A percentile compares a stretch with the other conserved stretches of the same genome.
Evolutionary conservation across 805 yeast species (phyloP).

Genomic region (Metschnikowia baotianmanensis): DNA sequence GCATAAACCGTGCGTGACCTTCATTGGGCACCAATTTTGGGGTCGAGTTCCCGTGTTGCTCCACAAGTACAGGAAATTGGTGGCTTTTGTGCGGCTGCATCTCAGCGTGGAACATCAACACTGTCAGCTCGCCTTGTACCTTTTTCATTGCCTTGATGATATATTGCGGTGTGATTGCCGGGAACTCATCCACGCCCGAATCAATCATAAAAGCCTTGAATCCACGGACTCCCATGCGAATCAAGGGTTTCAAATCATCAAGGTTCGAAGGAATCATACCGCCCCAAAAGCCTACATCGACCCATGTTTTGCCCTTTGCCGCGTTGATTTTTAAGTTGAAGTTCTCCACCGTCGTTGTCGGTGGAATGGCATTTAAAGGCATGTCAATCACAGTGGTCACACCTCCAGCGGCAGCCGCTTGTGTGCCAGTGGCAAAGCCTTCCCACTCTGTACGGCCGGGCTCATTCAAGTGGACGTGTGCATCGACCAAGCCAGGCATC

Average conservation of each 20-base stretch:
- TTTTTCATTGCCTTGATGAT: conserved; percentile 63
- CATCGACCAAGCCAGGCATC: conserved; percentile 89
- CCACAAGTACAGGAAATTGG: conserved; percentile 25
- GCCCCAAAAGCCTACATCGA: conserved; percentile 96
- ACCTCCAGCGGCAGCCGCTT: conserved; percentile 93
- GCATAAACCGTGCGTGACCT: conserved; percentile 18
- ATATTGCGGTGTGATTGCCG: conserved; percentile 66
- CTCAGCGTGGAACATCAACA: conserved; percentile 93
- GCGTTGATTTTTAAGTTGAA: conserved; percentile 74
- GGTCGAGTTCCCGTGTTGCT: conserved; percentile 22
- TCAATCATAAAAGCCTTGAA: conserved; percentile 92
- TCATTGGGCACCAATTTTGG: conserved; percentile 26
- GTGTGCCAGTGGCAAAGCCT: conserved; percentile 95
- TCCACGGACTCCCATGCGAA: conserved; percentile 86
- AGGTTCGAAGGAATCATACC: conserved; percentile 83
- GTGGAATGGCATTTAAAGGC: conserved; percentile 96
- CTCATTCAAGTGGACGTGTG: conserved; percentile 93
- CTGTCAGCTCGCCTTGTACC: conserved; percentile 62
- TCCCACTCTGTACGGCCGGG: conserved; percentile 99
- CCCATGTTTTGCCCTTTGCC: conserved; percentile 82
- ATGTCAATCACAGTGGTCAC: conserved; percentile 94
- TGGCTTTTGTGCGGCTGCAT: conserved; percentile 49
- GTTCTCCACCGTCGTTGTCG: conserved; percentile 82
- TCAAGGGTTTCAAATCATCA: conserved; percentile 67
- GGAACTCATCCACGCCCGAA: conserved; percentile 96